These are phyloP conservation scores for Suillus hirtellus DNA, from an alignment of 768 basidiomycete genomes.

Conservation along the genomic window DNA sequence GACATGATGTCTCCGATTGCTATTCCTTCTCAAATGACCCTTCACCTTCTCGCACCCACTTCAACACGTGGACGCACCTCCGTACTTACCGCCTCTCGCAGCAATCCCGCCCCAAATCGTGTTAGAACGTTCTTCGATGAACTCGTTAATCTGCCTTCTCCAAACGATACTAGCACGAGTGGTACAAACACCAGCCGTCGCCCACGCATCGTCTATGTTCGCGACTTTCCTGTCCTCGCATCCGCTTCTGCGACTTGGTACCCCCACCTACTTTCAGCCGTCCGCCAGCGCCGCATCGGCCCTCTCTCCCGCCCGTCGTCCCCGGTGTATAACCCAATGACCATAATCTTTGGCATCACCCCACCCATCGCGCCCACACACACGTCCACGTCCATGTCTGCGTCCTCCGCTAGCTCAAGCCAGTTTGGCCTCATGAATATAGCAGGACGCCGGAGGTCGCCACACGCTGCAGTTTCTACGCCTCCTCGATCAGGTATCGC, in stretches of 20 bases:
- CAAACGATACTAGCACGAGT: constrained; percentile 27
- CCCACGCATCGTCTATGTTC: constrained; percentile 81
- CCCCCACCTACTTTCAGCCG: constrained; percentile 72
- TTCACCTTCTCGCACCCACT: constrained; percentile 44
- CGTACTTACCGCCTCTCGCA: constrained; percentile 39
- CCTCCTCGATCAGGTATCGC: constrained; percentile 38
- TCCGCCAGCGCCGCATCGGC: constrained; percentile 73
- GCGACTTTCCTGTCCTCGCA: constrained; percentile 78
- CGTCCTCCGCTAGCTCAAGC: constrained; percentile 26
- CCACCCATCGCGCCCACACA: constrained; percentile 55
- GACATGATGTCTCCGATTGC: constrained; percentile 47
- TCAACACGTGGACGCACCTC: constrained; percentile 37
- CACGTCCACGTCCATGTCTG: not conserved
- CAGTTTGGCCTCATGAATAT: constrained; percentile 42
- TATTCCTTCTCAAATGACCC: constrained; percentile 46
- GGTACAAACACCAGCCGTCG: constrained; percentile 29
- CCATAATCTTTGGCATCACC: constrained; percentile 86
- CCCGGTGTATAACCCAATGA: constrained; percentile 67
- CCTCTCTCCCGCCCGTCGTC: constrained; percentile 58
- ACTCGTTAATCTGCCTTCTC: constrained; percentile 61
- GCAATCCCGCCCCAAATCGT: constrained; percentile 51
- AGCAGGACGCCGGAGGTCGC: constrained; percentile 44
- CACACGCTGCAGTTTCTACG: constrained; percentile 32
- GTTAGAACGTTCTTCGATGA: constrained; percentile 75
- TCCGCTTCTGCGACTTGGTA: constrained; percentile 78